phyloP scores from a whole-genome alignment of 164 flowering plant genomes.

The Aristolochia californica region DNA sequence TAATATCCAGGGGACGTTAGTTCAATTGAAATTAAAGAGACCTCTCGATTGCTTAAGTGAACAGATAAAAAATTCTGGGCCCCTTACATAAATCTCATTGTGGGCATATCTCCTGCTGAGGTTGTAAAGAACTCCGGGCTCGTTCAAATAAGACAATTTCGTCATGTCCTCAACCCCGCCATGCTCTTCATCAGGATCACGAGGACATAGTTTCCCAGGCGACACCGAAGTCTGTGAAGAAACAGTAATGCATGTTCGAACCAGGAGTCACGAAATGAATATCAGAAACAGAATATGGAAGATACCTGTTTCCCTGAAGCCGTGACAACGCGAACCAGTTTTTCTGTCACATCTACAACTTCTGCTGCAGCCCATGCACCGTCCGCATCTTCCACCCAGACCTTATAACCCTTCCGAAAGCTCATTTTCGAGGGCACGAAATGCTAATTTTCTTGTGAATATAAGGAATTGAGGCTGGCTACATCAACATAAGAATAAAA shows the following conservation, averaged over 20 bases:
- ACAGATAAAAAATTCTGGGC: neutral
- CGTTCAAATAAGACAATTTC: constrained; percentile 86
- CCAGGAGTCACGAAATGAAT: neutral
- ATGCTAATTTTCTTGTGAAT: constrained; percentile 1
- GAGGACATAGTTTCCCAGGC: constrained; percentile 49
- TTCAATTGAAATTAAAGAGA: no score
- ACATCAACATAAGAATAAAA: neutral
- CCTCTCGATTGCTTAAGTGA: no score
- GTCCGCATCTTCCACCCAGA: constrained; percentile 75
- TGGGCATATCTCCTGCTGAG: constrained; percentile 78
- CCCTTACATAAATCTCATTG: constrained; percentile 91
- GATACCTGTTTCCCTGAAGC: constrained; percentile 62
- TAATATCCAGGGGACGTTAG: no score
- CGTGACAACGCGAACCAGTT: constrained; percentile 47
- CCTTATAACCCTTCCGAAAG: constrained; percentile 61
- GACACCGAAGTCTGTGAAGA: constrained; percentile 35
- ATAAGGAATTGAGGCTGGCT: neutral
- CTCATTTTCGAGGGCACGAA: constrained; percentile 30
- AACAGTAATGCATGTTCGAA: neutral
- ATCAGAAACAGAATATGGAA: neutral
- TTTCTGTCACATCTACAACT: constrained; percentile 39
- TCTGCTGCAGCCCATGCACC: constrained; percentile 75
- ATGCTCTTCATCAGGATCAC: constrained; percentile 85
- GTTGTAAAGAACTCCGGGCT: constrained; percentile 91
- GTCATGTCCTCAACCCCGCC: constrained; percentile 99